Base-by-base conservation (phyloP, 2,329 filamentous ascomycete species). In the Pseudocercospora vitis region DNA sequence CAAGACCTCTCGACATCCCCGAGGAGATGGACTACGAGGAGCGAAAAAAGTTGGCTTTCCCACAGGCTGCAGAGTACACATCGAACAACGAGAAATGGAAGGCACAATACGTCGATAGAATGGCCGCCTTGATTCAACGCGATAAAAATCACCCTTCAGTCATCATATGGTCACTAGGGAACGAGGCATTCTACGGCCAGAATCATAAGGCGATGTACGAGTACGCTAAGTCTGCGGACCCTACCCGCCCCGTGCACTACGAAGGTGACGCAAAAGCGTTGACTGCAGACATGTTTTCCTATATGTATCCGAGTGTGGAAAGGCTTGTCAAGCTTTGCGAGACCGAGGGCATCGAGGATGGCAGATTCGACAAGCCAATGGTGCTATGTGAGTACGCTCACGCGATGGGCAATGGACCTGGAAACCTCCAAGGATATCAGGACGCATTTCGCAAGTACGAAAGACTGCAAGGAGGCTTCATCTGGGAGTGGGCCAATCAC, bases 401-500 rank as follows among this genome's bases (percentile, higher is more conserved):
- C 63, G 84, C 86, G 1, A 88, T 89, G 85, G 86, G 86, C 7
- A 89, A 88, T 61, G 85, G 84, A 0, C 86, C 86, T 0, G 86
- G 86, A 2, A 80, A 79, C 21, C 33, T 58, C 16, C 78, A 84
- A 55, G 85, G 88, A 55, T 89, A 89, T 56, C 77, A 85, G 44
- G 74, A 82, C 29, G 76, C 78, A 0, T 89, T 88, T 69, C 77
- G 79, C 14, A 75, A 75, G 16, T 72, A 85, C 54, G 77, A 78
- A 0, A 77, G 79, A 2, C 75, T 88, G 0, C 84, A 87, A 61
- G 85, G 85, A 7, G 85, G 85, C 0, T 70, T 73, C 58, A 67
- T 71, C 1, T 74, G 72, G 72, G 72, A 74, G 40, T 74, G 71
- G 71, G 71, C 72, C 21, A 42, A 21, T 16, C 72, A 74, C 33